phyloP scores from a whole-genome alignment of 345 rosid species.

The Isatis tinctoria region DNA sequence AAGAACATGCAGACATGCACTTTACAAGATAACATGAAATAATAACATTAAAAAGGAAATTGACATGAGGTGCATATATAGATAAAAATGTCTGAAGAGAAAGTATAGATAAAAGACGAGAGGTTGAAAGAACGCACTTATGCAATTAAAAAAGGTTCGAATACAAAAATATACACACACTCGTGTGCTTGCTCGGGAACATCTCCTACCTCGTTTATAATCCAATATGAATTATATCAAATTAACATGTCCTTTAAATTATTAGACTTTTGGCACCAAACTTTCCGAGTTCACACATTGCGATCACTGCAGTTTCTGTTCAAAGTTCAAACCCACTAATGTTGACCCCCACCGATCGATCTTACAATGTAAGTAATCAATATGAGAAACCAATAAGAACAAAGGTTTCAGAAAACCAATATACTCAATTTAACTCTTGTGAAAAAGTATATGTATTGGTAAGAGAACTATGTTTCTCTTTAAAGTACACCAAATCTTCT shows the following conservation, averaged over 20 bases:
- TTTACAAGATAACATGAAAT: neutral
- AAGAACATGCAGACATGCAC: constrained; percentile 13
- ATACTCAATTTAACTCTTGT: neutral
- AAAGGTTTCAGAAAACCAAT: neutral
- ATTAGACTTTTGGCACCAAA: constrained; percentile 9
- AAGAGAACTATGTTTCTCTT: neutral
- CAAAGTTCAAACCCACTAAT: constrained; percentile 18
- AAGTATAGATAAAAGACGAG: constrained; percentile 16
- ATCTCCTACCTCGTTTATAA: constrained; percentile 10
- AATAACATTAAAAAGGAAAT: neutral
- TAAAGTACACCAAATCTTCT: neutral
- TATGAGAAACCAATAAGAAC: neutral
- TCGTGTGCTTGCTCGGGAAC: constrained; percentile 31
- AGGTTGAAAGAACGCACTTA: neutral
- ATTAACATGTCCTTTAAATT: neutral
- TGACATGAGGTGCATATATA: constrained; percentile 18
- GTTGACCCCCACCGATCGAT: constrained; percentile 14
- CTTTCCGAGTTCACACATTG: constrained; percentile 17
- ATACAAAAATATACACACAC: constrained; percentile 9
- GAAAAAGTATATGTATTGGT: neutral
- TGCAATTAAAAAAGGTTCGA: constrained; percentile 4
- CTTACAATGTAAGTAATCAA: neutral
- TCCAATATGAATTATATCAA: neutral
- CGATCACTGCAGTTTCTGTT: neutral
- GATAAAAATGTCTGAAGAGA: constrained; percentile 19